phyloP scores from a whole-genome alignment of 2,329 filamentous ascomycete species.

The Diaporthe australafricana region DNA sequence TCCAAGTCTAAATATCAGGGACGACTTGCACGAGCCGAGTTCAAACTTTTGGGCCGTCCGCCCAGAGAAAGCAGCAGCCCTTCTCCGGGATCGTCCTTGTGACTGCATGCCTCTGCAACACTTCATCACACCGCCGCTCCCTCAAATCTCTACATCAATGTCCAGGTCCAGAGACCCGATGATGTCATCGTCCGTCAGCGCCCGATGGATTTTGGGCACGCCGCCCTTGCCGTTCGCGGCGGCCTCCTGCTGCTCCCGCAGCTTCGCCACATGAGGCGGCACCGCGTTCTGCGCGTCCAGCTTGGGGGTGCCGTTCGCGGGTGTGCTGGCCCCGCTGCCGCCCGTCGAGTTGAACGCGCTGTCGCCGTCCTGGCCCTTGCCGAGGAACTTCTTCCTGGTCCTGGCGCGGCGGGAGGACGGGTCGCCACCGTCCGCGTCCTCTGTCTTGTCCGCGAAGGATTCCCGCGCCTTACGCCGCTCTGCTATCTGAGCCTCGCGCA shows the following conservation, averaged over 20 bases:
- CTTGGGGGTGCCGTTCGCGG: slow-evolving; percentile 66
- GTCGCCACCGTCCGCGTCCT: slow-evolving; percentile 70
- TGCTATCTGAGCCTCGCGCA: slow-evolving; percentile 89
- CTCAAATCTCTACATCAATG: slow-evolving; percentile 84
- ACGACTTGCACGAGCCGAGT: not conserved
- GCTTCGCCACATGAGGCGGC: slow-evolving; percentile 65
- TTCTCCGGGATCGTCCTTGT: not conserved
- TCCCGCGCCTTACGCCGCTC: slow-evolving; percentile 76
- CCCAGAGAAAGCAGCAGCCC: too few relatives aligned
- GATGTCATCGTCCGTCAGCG: slow-evolving; percentile 90
- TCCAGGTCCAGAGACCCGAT: slow-evolving; percentile 90
- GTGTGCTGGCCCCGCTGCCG: slow-evolving; percentile 62
- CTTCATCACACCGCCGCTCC: not conserved
- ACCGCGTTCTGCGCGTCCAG: slow-evolving; percentile 54
- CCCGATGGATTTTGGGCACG: slow-evolving; percentile 78
- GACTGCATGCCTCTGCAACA: not conserved
- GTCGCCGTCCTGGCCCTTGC: slow-evolving; percentile 66
- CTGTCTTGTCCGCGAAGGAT: slow-evolving; percentile 66
- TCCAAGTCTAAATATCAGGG: not conserved
- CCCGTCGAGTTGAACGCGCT: slow-evolving; percentile 61
- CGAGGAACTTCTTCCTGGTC: slow-evolving; percentile 75
- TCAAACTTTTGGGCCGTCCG: not conserved
- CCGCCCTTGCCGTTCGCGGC: slow-evolving; percentile 67
- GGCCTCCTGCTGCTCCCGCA: slow-evolving; percentile 56
- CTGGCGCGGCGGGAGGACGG: slow-evolving; percentile 72